Evolutionary conservation across 768 basidiomycete genomes (phyloP).

Genomic region (Boletellus sp.): DNA sequence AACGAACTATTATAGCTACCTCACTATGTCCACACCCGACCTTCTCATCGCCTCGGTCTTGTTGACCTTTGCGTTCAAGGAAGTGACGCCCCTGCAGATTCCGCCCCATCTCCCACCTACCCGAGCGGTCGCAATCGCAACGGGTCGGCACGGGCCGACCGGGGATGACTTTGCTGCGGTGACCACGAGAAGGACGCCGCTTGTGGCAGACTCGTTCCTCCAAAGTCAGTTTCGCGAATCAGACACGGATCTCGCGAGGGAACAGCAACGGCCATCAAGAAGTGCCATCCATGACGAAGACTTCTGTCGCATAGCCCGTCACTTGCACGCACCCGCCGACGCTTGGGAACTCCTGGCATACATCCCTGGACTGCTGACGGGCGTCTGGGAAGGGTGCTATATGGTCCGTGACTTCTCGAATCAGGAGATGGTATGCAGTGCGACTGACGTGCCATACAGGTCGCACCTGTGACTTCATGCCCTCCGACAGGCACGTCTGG

Average conservation of each 20-base stretch:
- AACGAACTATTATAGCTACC: slow-evolving; percentile 19
- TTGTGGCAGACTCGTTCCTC: slow-evolving; percentile 45
- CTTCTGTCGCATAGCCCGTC: slow-evolving; percentile 34
- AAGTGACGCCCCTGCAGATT: slow-evolving; percentile 40
- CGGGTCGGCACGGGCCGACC: slow-evolving; percentile 49
- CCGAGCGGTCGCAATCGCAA: slow-evolving; percentile 42
- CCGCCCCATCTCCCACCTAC: slow-evolving; percentile 52
- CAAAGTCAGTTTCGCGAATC: slow-evolving; percentile 28
- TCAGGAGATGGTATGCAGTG: slow-evolving; percentile 8
- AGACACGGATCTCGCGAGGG: slow-evolving; percentile 28
- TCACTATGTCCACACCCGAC: slow-evolving; percentile 32
- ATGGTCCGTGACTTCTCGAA: slow-evolving; percentile 41
- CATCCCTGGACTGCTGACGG: slow-evolving; percentile 46
- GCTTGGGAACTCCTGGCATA: slow-evolving; percentile 30
- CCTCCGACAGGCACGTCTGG: slow-evolving; percentile 9
- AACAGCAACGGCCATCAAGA: slow-evolving; percentile 33
- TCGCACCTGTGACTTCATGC: slow-evolving; percentile 24
- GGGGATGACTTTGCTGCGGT: slow-evolving; percentile 48
- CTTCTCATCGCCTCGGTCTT: slow-evolving; percentile 46
- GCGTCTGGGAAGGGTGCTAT: slow-evolving; percentile 58
- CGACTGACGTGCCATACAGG: slow-evolving; percentile 23
- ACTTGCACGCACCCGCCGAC: slow-evolving; percentile 11
- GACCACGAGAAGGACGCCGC: slow-evolving; percentile 41
- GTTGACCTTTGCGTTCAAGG: slow-evolving; percentile 50
- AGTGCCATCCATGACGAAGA: slow-evolving; percentile 35